A percentile compares a stretch with the other conserved stretches of the same genome.
Evolutionary conservation across 73 alveolate species (phyloP).

Genomic region (Paramecium octaurelia): DNA sequence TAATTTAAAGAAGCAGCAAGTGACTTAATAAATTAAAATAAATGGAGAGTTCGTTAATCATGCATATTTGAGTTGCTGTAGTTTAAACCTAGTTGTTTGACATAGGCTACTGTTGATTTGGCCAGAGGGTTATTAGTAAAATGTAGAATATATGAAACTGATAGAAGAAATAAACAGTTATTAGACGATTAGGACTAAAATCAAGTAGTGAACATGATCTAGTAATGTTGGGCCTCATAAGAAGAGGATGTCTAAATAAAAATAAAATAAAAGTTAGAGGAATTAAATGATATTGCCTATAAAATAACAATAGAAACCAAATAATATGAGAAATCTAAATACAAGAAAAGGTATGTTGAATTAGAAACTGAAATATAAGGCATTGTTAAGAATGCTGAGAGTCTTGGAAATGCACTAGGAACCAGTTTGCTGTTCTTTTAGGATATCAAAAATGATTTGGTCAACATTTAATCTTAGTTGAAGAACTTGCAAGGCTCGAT

Average conservation of each 20-base stretch:
- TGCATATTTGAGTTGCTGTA: background rate
- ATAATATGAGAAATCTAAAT: background rate
- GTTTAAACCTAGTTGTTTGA: background rate
- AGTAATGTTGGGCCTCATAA: background rate
- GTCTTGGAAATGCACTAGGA: background rate
- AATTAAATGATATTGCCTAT: background rate
- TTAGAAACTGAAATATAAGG: background rate
- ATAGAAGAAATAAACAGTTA: background rate
- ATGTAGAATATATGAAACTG: background rate
- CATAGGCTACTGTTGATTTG: background rate
- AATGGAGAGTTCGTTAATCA: constrained; percentile 11
- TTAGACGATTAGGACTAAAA: background rate
- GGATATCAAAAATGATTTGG: background rate
- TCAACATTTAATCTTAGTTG: background rate
- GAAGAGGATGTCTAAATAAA: background rate
- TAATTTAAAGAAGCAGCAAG: background rate
- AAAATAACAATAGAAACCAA: background rate
- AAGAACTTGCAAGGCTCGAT: background rate
- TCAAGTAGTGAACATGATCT: background rate
- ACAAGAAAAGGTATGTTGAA: background rate
- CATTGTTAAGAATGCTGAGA: background rate
- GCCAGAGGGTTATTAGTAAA: background rate
- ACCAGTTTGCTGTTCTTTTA: background rate
- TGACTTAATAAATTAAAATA: background rate
- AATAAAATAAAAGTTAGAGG: background rate